These are phyloP conservation scores for Sclerotinia nivalis DNA, from an alignment of 2,329 filamentous ascomycete species.

Conservation along the genomic window DNA sequence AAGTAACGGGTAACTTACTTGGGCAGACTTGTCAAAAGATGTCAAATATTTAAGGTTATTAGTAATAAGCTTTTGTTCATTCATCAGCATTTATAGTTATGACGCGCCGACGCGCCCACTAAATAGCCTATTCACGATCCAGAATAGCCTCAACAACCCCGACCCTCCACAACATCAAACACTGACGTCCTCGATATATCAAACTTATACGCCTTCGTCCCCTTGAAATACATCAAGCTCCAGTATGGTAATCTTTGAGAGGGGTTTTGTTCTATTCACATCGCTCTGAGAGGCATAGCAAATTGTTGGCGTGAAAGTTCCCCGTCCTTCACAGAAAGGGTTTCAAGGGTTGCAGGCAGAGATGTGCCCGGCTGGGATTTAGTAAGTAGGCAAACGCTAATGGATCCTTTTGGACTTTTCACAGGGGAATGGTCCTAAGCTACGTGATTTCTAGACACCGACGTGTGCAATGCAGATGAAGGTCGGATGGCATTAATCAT, in stretches of 20 bases:
- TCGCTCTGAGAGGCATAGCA: neutral
- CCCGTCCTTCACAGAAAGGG: neutral
- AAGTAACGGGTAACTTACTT: no score
- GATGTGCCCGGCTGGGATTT: neutral
- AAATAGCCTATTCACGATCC: neutral
- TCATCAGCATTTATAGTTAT: no score
- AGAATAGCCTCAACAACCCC: neutral
- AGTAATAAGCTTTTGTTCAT: neutral
- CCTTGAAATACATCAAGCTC: neutral
- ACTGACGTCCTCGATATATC: neutral
- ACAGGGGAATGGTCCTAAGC: no score
- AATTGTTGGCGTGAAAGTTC: neutral
- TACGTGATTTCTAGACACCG: no score
- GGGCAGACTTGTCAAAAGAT: neutral
- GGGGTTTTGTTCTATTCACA: neutral
- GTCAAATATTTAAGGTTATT: neutral
- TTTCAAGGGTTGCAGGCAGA: neutral
- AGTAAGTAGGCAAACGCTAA: neutral
- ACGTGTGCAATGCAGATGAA: no score
- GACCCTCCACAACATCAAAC: neutral
- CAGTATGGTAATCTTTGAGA: neutral
- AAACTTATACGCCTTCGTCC: neutral
- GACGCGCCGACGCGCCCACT: neutral
- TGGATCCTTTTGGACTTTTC: neutral
- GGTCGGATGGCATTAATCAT: no score